Evolutionary conservation across 495 filamentous ascomycete genomes (phyloP), one percentile per base, ranked within the genome.

Genomic region (Talaromyces borbonicus): DNA sequence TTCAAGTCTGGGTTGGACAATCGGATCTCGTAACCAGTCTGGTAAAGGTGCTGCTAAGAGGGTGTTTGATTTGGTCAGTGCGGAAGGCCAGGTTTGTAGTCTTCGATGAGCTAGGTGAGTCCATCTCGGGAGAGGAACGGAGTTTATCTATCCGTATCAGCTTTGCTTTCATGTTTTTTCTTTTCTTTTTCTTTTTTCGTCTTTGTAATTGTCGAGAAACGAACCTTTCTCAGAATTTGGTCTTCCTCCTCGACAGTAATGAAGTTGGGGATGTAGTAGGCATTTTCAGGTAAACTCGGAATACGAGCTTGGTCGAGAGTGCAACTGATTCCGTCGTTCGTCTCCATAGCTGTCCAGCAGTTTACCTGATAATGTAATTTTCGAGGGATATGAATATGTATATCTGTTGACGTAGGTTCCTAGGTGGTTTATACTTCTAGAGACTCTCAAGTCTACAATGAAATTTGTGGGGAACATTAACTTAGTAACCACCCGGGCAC

Each of bases 191-290:
- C n/a, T n/a, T n/a, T n/a, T n/a, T n/a, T n/a, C n/a, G n/a, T n/a
- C n/a, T n/a, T n/a, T n/a, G n/a, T n/a, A n/a, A n/a, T n/a, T n/a
- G n/a, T n/a, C n/a, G n/a, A n/a, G n/a, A n/a, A 37, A 49, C 56
- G 29, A 55, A 86, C 79, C 68, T 89, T 89, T 30, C 79, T 62
- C 18, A 94, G 58, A 12, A 98, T 72, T 18, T 58, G 46, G 3
- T 67, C 52, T 62, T 96, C 90, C 63, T 96, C 90, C 15, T 79
- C 76, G 39, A 69, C 62, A 9, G 75, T 79, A 52, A 98, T 84
- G 66, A 98, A 96, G 57, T 89, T 74, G 2, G 89, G 69, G 38
- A 97, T 85, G 63, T 96, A 97, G 66, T 84, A 95, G 48, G 84
- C 80, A 35, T 76, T 68, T 1, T 73, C 58, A 1, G 86, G 86